These are phyloP conservation scores for Castanopsis chinensis DNA, from an alignment of 306 rosid genomes.

Conservation along the genomic window DNA sequence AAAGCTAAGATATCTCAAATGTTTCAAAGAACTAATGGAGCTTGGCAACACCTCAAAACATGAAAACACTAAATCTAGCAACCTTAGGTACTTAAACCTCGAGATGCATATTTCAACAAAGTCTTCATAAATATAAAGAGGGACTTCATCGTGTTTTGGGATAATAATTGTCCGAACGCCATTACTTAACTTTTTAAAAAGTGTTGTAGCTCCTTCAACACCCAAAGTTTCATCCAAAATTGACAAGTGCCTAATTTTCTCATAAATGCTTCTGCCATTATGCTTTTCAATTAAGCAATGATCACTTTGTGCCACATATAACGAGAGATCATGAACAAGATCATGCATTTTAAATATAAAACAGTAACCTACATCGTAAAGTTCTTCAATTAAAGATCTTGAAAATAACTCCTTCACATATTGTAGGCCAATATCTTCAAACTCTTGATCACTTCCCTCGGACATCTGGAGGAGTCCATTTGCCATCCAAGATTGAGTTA, in stretches of 20 bases:
- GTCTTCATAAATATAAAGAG: background rate
- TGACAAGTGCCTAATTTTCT: background rate
- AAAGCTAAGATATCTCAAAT: background rate
- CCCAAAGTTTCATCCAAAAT: background rate
- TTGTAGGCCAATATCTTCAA: background rate
- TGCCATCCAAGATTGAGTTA: too few relatives aligned
- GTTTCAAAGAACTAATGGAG: background rate
- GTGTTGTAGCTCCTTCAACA: background rate
- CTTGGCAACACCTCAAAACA: slow-evolving; percentile 16
- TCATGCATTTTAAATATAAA: too few relatives aligned
- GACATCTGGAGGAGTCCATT: too few relatives aligned
- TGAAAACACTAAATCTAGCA: slow-evolving; percentile 6
- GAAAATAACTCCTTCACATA: background rate
- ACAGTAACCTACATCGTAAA: too few relatives aligned
- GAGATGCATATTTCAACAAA: background rate
- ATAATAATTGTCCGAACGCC: background rate
- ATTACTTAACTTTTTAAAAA: background rate
- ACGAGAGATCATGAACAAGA: too few relatives aligned
- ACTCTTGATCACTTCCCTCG: background rate
- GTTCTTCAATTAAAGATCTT: too few relatives aligned
- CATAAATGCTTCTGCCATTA: background rate
- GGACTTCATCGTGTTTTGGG: background rate
- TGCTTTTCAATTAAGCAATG: background rate
- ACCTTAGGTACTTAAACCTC: background rate
- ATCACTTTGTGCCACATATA: background rate